Base-by-base conservation (phyloP, 257 asterid species). In the Nicotiana obtusifolia region DNA sequence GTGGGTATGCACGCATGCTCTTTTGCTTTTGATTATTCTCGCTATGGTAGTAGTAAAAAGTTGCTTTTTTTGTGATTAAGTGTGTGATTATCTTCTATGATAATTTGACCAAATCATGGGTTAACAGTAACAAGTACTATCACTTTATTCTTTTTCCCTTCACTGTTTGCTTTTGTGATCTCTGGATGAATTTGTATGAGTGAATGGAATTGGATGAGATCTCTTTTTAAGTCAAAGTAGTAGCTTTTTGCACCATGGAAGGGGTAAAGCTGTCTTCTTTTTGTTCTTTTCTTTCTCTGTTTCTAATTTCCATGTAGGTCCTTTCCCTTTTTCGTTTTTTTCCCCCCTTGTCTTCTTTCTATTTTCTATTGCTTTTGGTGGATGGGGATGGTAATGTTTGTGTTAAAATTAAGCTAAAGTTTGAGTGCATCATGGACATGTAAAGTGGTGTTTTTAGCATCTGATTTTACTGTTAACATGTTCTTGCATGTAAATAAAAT, bases 1-100 rank as follows among this genome's bases (percentile, higher is more conserved):
- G 98, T 88, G 99, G 99, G 99, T 96, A 89, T 87, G 92, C 94
- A 86, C 64, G 89, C 98, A 85, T 91, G 94, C 92, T 87, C 59
- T 68, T 28, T 82, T 78, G 52, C 30, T 62, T 64, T 77, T 64
- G 56, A 53, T 37, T 26, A 73, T 73, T 73, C 64, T 44, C 47
- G 61, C 53, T 76, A 35, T 11, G n/a, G 53, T 77, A 49, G 61
- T 64, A 76, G 56, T 49, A 30, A 66, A 64, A 60, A 65, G 80
- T 60, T 44, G 20, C 65, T 53, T 80, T 64, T 77, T 83, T 85
- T 68, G 78, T 86, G 85, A 81, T 86, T 87, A 84, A 84, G 81
- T 86, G 83, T 84, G 83, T 82, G 61, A 62, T 84, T 75, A 60
- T 86, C 84, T 81, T 84, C 85, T 83, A 86, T 88, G 78, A 69